Conservation (phyloP, 305 asterid species). For the Rubia tinctorum region DNA sequence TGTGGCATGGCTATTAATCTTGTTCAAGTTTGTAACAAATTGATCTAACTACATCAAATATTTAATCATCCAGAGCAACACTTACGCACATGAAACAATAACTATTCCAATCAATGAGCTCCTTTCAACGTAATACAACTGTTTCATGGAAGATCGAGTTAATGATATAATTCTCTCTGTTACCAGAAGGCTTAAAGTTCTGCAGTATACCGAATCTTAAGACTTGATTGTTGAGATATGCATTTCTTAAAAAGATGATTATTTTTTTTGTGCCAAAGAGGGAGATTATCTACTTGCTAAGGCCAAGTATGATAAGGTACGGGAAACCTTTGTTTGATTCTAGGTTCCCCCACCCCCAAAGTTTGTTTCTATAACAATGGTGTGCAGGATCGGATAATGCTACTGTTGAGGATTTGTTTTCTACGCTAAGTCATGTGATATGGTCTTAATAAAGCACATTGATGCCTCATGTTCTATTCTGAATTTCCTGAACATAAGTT, state of each 20-base stretch:
- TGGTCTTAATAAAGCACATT: not conserved
- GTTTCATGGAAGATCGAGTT: no score
- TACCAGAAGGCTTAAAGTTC: not conserved
- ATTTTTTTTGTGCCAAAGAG: conserved; percentile 41
- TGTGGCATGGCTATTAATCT: no score
- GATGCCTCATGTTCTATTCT: not conserved
- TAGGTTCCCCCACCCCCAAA: conserved; percentile 5
- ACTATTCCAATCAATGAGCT: no score
- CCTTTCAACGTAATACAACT: no score
- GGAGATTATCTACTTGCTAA: conserved; percentile 92
- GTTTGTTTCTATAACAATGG: conserved; percentile 3
- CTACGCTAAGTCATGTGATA: not conserved
- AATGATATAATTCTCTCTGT: not conserved
- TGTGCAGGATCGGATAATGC: not conserved
- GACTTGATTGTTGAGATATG: not conserved
- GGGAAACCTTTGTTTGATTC: conserved; percentile 4
- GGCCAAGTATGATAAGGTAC: conserved; percentile 92
- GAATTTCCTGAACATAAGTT: no score
- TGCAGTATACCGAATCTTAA: not conserved
- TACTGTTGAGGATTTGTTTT: not conserved
- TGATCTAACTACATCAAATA: no score
- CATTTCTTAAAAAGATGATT: not conserved
- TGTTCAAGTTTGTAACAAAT: no score
- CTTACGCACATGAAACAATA: no score
- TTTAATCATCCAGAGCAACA: no score